Percentiles rank a stretch among this genome's conserved stretches.
These are phyloP conservation scores for Sarocladium oryzae DNA, from an alignment of 2,329 filamentous ascomycete species.

Conservation along the genomic window DNA sequence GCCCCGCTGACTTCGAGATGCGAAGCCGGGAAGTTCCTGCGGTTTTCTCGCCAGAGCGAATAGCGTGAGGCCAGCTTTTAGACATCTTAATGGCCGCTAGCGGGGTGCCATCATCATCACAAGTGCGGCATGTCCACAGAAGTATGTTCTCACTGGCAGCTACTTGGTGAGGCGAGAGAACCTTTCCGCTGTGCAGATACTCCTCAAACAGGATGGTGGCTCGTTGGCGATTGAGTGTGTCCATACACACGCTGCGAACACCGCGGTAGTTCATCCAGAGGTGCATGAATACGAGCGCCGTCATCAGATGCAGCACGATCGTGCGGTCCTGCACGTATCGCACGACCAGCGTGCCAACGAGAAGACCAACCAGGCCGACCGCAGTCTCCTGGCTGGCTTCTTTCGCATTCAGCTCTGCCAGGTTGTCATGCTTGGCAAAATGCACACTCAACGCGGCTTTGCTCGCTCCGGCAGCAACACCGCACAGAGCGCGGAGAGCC, in stretches of 20 bases:
- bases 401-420: conserved; percentile 90
- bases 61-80: conserved; percentile 32
- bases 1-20: background rate
- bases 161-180: conserved; percentile 61
- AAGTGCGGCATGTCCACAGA: conserved; percentile 27
- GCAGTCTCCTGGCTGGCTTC: conserved; percentile 95
- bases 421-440: conserved; percentile 79
- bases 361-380: conserved; percentile 81
- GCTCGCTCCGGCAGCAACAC: conserved; percentile 81
- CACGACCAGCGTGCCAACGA: conserved; percentile 76
- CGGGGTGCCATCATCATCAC: conserved; percentile 19
- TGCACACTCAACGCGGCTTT: conserved; percentile 90
- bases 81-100: conserved; percentile 35
- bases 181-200: conserved; percentile 39
- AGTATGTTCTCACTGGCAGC: conserved; percentile 60
- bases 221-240: conserved; percentile 77
- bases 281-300: conserved; percentile 67
- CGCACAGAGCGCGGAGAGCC: conserved; percentile 61
- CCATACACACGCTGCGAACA: conserved; percentile 77
- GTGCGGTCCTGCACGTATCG: conserved; percentile 63
- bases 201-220: conserved; percentile 69
- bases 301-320: conserved; percentile 68
- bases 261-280: conserved; percentile 81
- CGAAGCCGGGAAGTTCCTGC: background rate
- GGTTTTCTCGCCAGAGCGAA: background rate